Evolutionary conservation across 768 basidiomycete species (phyloP), one percentile per base, ranked within the genome.

Genomic region (Leucocoprinus leucothites): DNA sequence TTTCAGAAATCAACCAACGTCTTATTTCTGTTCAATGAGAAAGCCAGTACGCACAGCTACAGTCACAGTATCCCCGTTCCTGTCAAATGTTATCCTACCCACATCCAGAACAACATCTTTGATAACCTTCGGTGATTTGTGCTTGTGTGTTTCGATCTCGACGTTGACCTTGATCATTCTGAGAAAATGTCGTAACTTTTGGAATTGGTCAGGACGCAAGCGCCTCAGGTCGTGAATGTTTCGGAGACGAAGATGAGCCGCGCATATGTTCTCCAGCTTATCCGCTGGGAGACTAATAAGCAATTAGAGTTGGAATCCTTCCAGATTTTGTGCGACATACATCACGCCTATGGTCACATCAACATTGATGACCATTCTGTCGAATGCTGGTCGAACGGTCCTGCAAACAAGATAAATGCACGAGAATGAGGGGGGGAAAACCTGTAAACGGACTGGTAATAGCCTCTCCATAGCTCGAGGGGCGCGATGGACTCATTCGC

Each of bases 261-360:
- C 56, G 44, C 66, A 70, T 2, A 69, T 45, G 21, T 53, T 49
- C 28, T 64, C 65, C 21, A 71, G 57, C 8, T 52, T 38, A 43
- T 44, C 44, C 4, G 49, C 53, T 2, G 69, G 71, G 13, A 72
- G 58, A 19, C 69, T 70, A 24, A 5, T n/a, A 2, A 28, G 24
- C 16, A 9, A n/a, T 59, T 36, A 60, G 52, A 38, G 36, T 11
- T 9, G 19, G 24, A 4, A 26, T 36, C 19, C 22, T 4, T 16
- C 25, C 35, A 11, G 45, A 56, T 11, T 1, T 24, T 38, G 28
- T 34, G 8, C 18, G 38, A 57, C 65, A 52, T 65, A 78, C 76
- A 79, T 55, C 1, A 74, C 66, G 5, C 76, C 72, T 2, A 73
- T 68, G 0, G 76, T 73, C 0, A 70, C 68, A 49, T 79, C 78